These are phyloP conservation scores for Plantago major DNA, from an alignment of 257 asterid species.

Conservation along the genomic window DNA sequence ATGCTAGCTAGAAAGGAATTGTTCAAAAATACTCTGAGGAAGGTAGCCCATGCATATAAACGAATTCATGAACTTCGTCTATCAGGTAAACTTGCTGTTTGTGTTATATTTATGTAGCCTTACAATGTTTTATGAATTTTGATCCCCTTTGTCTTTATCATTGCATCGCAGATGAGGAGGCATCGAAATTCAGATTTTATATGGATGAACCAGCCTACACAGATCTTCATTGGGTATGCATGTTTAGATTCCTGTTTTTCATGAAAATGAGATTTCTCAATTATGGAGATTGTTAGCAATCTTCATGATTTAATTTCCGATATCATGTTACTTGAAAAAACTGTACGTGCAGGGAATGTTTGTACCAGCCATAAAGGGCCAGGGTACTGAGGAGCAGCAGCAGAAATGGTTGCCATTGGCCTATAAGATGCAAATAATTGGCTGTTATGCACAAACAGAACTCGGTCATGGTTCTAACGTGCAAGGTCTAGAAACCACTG, in stretches of 20 bases:
- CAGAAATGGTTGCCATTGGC: slow-evolving; percentile 87
- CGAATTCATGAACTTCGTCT: slow-evolving; percentile 66
- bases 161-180: slow-evolving; percentile 77
- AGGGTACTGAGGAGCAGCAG: slow-evolving; percentile 93
- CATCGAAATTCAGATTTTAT: slow-evolving; percentile 58
- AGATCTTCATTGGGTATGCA: slow-evolving; percentile 95
- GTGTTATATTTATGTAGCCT: not conserved
- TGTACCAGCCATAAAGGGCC: slow-evolving; percentile 87
- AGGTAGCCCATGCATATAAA: slow-evolving; percentile 85
- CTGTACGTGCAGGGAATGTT: slow-evolving; percentile 88
- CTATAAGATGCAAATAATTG: slow-evolving; percentile 93
- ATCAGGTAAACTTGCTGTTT: slow-evolving; percentile 37
- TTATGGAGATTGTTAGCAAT: not conserved
- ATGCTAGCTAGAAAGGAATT: slow-evolving; percentile 82
- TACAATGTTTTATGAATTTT: not conserved
- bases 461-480: slow-evolving; percentile 99
- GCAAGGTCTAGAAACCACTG: slow-evolving; percentile 98
- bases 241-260: too few relatives aligned
- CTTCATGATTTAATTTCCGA: not conserved
- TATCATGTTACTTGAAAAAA: slow-evolving; percentile 16
- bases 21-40: slow-evolving; percentile 87
- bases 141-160: slow-evolving; percentile 7
- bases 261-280: too few relatives aligned
- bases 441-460: slow-evolving; percentile 99
- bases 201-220: slow-evolving; percentile 93